Conservation (phyloP, 78 protist genomes). For the Dictyostelium intermedium region DNA sequence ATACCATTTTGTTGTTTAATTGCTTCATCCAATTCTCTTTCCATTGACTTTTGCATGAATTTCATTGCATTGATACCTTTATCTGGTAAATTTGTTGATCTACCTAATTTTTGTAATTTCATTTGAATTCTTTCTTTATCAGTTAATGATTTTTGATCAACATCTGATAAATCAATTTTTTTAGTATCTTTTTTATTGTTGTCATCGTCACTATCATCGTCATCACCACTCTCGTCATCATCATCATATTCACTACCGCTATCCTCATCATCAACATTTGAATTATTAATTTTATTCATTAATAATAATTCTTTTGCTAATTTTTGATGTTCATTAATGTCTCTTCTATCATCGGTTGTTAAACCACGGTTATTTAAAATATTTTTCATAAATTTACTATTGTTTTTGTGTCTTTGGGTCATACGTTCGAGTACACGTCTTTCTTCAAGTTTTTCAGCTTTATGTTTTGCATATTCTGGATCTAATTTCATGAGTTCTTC, state of each 20-base stretch:
- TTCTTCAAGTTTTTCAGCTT: slow-evolving; percentile 29
- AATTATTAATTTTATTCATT: not conserved
- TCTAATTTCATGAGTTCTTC: slow-evolving; percentile 50
- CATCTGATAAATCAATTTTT: slow-evolving; percentile 10
- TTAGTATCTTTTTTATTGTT: not conserved
- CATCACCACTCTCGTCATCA: not conserved
- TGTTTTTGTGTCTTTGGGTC: slow-evolving; percentile 77
- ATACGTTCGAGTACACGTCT: slow-evolving; percentile 66
- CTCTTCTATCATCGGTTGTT: slow-evolving; percentile 25
- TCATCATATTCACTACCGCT: slow-evolving; percentile 6
- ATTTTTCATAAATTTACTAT: slow-evolving; percentile 65
- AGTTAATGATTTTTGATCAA: not conserved
- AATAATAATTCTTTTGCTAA: not conserved
- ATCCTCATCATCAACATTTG: not conserved
- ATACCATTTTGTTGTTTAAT: not conserved
- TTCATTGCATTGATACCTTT: slow-evolving; percentile 79
- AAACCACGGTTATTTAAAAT: slow-evolving; percentile 66
- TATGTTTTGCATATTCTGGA: slow-evolving; percentile 59
- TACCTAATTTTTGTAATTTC: slow-evolving; percentile 47
- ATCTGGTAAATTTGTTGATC: slow-evolving; percentile 1
- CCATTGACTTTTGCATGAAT: slow-evolving; percentile 63
- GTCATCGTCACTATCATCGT: not conserved
- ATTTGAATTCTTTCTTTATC: slow-evolving; percentile 51
- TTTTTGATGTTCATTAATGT: slow-evolving; percentile 26
- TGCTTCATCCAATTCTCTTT: slow-evolving; percentile 38